Conservation (phyloP, 2,329 filamentous ascomycete genomes). For the Colletotrichum salicis region DNA sequence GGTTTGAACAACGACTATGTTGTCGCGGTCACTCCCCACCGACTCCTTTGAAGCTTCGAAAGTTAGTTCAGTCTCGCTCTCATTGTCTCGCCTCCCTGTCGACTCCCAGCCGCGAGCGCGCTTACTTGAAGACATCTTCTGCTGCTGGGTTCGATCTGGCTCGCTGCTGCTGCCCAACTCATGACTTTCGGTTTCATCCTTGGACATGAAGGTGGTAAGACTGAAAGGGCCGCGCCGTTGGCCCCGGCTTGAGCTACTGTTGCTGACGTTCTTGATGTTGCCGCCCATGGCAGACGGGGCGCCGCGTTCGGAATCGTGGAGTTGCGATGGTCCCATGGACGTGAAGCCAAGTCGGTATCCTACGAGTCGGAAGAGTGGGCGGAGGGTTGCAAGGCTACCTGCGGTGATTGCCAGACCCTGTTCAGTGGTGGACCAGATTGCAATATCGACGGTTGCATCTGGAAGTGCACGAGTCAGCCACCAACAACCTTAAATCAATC, state of each 20-base stretch:
- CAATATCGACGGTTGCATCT: conserved; percentile 55
- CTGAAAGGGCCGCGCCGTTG: conserved; percentile 40
- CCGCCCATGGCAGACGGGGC: conserved; percentile 27
- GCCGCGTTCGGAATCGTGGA: conserved; percentile 19
- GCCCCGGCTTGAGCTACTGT: conserved; percentile 5
- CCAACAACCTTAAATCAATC: conserved; percentile 8
- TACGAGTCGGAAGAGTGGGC: conserved; percentile 53
- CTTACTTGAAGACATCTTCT: conserved; percentile 18
- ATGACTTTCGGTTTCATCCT: conserved; percentile 37
- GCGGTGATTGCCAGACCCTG: conserved; percentile 60
- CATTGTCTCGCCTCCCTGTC: conserved; percentile 28
- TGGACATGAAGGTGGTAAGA: conserved; percentile 42
- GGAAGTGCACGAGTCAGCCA: conserved; percentile 13
- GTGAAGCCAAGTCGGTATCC: conserved; percentile 45
- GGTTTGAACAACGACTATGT: conserved; percentile 28
- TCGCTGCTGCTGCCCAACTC: conserved; percentile 22
- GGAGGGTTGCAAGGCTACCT: conserved; percentile 57
- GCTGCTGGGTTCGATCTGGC: neutral
- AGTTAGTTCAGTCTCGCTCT: conserved; percentile 35
- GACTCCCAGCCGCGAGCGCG: conserved; percentile 30
- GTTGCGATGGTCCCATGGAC: conserved; percentile 26
- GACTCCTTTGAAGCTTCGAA: conserved; percentile 30
- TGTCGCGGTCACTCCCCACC: conserved; percentile 15
- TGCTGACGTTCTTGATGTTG: conserved; percentile 17
- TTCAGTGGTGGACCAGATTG: conserved; percentile 62